Base-by-base conservation (phyloP, 2,329 filamentous ascomycete species). In the Stromatinia cepivora region DNA sequence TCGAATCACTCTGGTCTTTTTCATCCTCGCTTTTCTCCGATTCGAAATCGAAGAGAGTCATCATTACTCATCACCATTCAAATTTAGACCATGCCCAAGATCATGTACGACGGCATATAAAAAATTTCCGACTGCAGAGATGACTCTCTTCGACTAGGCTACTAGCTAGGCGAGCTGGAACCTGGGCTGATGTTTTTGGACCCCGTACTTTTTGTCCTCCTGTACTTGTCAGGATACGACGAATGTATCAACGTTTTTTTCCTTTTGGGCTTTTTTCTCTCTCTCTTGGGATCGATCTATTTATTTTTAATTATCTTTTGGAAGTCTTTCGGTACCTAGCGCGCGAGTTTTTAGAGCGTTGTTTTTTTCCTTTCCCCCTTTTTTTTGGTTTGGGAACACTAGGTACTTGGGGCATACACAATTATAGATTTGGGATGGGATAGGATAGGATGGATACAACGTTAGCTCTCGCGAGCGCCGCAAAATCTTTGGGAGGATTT, bases 71-170 rank as follows among this genome's bases (percentile, higher is more conserved):
- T 56, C 46, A 15, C 28, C 13, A 11, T 58, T 57, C 13, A n/a
- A 58, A 54, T 54, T 39, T 45, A 13, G 13, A 50, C 31, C 13
- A 25, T 61, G 66, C 66, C 52, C 66, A 62, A 68, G 66, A 68
- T 68, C 66, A 64, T 64, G 66, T 68, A 68, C 57, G 66, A 68
- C 57, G 66, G 57, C 66, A 54, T n/a, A 8, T 17, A 25, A 25
- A 54, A n/a, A 22, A 54, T 58, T 20, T 22, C 17, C 7, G 34
- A 17, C 22, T 56, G 6, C 13, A 56, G 11, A 11, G 6, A 63
- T 63, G 59, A 63, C 59, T 63, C 59, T 31, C 50, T 39, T 13
- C 56, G 11, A 50, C 10, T 22, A 36, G 53, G 17, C 53, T 31
- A 39, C n/a, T n/a, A 31, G 36, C 34, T 57, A 22, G 22, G 39